Conservation (phyloP, 441 rosid species). For the Pelargonium myrrhifolium region DNA sequence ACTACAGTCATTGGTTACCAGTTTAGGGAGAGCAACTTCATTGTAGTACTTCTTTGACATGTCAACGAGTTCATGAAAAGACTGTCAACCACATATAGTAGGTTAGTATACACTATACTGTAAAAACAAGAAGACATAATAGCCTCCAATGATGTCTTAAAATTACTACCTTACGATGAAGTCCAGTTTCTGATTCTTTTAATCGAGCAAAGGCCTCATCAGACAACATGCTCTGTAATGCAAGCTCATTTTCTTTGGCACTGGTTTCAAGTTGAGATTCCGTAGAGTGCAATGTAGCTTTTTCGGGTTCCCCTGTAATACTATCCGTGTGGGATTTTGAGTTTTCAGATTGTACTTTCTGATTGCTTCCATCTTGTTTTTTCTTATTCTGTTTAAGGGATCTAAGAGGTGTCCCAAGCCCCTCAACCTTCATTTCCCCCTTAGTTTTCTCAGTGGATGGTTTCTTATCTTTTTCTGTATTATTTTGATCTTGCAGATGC, state of each 20-base stretch:
- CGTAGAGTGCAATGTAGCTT: conserved; percentile 30
- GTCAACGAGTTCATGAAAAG: conserved; percentile 64
- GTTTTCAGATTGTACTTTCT: conserved; percentile 34
- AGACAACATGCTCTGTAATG: conserved; percentile 43
- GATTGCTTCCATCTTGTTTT: conserved; percentile 39
- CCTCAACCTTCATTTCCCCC: conserved; percentile 93
- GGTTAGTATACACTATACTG: conserved; percentile 24
- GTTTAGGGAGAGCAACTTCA: conserved; percentile 69
- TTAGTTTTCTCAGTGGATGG: conserved; percentile 52
- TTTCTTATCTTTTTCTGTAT: conserved; percentile 71
- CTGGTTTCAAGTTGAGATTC: conserved; percentile 45
- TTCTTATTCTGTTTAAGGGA: conserved; percentile 67
- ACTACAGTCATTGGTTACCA: conserved; percentile 36
- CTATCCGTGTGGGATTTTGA: conserved; percentile 33
- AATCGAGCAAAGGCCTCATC: conserved; percentile 58
- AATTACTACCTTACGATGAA: conserved; percentile 60
- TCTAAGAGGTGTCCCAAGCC: conserved; percentile 91
- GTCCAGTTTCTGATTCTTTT: conserved; percentile 74
- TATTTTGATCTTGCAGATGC: conserved; percentile 67
- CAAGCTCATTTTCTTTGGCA: conserved; percentile 41
- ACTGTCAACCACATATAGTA: conserved; percentile 37
- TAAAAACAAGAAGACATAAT: conserved; percentile 7
- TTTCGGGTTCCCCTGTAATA: conserved; percentile 36
- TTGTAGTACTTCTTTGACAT: conserved; percentile 60
- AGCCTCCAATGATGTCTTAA: conserved; percentile 6